Evolutionary conservation across 2,329 filamentous ascomycete genomes (phyloP).

Genomic region (Venturia oleaginea): DNA sequence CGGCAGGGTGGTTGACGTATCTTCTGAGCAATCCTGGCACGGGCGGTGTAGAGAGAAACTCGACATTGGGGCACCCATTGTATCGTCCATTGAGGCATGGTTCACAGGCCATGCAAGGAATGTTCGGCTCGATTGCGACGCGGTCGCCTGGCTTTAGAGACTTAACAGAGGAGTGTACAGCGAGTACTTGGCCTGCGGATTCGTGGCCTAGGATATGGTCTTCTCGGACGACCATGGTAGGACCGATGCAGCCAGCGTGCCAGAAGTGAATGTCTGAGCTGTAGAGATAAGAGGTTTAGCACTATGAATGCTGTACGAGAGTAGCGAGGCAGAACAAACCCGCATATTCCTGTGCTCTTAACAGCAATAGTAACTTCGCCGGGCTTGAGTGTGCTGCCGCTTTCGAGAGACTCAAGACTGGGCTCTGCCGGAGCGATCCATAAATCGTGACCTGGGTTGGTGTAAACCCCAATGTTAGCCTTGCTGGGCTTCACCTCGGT

Average conservation of each 20-base stretch:
- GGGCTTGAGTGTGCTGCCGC: conserved; percentile 58
- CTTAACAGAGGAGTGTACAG: conserved; percentile 71
- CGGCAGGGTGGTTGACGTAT: conserved; percentile 89
- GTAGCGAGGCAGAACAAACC: conserved; percentile 42
- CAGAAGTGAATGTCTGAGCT: conserved; percentile 96
- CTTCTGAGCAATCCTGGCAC: conserved; percentile 77
- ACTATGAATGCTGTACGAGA: neutral
- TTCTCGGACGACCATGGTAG: conserved; percentile 74
- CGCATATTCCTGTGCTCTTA: conserved; percentile 93
- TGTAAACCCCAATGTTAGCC: conserved; percentile 92
- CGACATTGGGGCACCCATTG: conserved; percentile 82
- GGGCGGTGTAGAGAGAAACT: conserved; percentile 85
- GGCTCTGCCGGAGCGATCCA: conserved; percentile 79
- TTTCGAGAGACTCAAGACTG: conserved; percentile 62
- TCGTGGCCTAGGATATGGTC: conserved; percentile 94
- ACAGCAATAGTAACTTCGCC: conserved; percentile 84
- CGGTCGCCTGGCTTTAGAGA: conserved; percentile 75
- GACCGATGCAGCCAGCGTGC: conserved; percentile 89
- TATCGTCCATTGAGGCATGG: conserved; percentile 87
- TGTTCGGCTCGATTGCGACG: conserved; percentile 87
- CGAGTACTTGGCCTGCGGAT: conserved; percentile 72
- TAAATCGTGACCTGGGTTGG: conserved; percentile 83
- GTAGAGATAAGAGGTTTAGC: conserved; percentile 14
- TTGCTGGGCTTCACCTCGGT: conserved; percentile 35
- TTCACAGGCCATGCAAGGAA: conserved; percentile 86